Percentiles rank a stretch among this genome's conserved stretches.
Evolutionary conservation across 306 rosid genomes (phyloP).

Genomic region (Corylus heterophylla): DNA sequence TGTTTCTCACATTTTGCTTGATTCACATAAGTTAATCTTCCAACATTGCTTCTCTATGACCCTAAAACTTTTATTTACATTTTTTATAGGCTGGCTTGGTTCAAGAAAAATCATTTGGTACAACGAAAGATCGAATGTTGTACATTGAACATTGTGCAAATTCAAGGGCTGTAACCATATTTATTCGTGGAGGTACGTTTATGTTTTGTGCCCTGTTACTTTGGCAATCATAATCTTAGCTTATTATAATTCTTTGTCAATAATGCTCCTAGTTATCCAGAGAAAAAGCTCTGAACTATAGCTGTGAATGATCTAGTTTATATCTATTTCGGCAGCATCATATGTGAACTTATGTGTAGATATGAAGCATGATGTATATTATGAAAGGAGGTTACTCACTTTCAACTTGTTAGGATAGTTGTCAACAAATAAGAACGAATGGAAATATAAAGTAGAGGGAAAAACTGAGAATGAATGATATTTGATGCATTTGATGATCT

Average conservation of each 20-base stretch:
- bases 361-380: not conserved
- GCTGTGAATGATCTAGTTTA: not conserved
- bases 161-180: constrained; percentile 89
- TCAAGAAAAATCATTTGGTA: constrained; percentile 91
- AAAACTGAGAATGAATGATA: not conserved
- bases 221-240: not conserved
- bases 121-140: constrained; percentile 94
- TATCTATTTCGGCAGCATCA: not conserved
- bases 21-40: not conserved
- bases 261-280: not conserved
- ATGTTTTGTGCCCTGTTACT: not conserved
- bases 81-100: constrained; percentile 81
- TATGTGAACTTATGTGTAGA: not conserved
- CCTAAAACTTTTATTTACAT: constrained; percentile 1
- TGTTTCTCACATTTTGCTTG: not conserved
- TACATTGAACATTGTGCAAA: constrained; percentile 98
- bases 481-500: constrained; percentile 20
- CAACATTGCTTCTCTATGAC: not conserved
- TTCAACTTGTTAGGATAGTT: not conserved
- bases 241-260: not conserved
- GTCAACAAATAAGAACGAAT: not conserved
- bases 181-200: constrained; percentile 84
- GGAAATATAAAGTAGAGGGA: not conserved
- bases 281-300: not conserved
- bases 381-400: not conserved